These are phyloP conservation scores for Lipomyces kockii DNA, from an alignment of 805 yeast species.

Conservation along the genomic window DNA sequence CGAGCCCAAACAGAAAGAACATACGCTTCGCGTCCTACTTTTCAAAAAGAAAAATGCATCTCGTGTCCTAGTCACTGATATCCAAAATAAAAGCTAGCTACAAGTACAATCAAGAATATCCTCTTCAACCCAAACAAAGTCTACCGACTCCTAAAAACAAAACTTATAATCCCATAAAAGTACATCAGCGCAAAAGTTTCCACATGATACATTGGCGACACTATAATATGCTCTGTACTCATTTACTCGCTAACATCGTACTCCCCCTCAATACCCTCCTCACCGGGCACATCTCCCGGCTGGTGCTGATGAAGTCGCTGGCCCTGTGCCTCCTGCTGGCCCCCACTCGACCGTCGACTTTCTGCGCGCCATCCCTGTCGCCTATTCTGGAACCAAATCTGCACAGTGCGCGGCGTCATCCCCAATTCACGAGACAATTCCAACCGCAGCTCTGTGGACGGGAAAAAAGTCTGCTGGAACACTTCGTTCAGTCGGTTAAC, in stretches of 20 bases:
- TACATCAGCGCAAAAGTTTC: not conserved
- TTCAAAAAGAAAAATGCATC: not conserved
- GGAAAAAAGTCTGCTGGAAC: constrained; percentile 76
- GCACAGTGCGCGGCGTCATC: constrained; percentile 84
- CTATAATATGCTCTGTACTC: not conserved
- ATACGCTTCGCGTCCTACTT: not conserved
- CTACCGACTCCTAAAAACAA: not conserved
- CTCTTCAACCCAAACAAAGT: not conserved
- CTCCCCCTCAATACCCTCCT: not conserved
- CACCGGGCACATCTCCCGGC: not conserved
- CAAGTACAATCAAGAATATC: not conserved
- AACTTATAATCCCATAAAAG: not conserved
- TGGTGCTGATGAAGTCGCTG: not conserved
- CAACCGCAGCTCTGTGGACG: constrained; percentile 72
- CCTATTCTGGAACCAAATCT: constrained; percentile 80
- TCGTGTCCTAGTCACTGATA: not conserved
- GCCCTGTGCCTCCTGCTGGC: not conserved
- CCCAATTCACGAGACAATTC: constrained; percentile 73
- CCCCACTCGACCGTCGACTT: constrained; percentile 18
- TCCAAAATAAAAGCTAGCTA: not conserved
- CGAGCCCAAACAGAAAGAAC: not conserved
- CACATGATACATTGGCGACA: not conserved
- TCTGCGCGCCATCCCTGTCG: constrained; percentile 50
- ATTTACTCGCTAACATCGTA: not conserved
- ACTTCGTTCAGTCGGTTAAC: constrained; percentile 70